Conservation (phyloP, 139 green algal species). For the Coelastrella sp. region DNA sequence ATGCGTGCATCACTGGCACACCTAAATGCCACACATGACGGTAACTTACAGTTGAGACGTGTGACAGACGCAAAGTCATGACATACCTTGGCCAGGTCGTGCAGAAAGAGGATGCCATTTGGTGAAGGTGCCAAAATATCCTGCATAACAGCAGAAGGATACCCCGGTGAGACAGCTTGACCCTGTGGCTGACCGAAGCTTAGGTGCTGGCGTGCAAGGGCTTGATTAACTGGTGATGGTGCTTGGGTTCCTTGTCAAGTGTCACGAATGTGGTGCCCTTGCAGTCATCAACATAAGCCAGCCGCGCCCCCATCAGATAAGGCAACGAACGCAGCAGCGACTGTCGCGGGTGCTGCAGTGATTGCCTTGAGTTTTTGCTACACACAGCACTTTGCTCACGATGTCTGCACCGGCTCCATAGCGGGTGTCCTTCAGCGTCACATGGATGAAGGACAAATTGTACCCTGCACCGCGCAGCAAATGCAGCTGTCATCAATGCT, state of each 20-base stretch:
- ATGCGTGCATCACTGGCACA: too few relatives aligned
- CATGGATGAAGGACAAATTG: slow-evolving; percentile 36
- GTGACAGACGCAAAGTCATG: background rate
- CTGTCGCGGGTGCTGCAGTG: background rate
- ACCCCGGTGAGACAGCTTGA: background rate
- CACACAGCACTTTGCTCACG: slow-evolving; percentile 3
- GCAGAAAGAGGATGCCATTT: slow-evolving; percentile 30
- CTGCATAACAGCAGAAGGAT: background rate
- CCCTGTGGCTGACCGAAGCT: too few relatives aligned
- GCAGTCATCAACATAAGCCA: too few relatives aligned
- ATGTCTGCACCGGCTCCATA: slow-evolving; percentile 45
- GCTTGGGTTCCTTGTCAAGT: too few relatives aligned
- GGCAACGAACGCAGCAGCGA: background rate
- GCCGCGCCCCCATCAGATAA: too few relatives aligned
- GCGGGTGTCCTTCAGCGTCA: slow-evolving; percentile 44
- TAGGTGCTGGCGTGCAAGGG: too few relatives aligned
- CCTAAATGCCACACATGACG: too few relatives aligned
- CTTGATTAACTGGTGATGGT: too few relatives aligned
- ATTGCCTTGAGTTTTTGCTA: background rate
- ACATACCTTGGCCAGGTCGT: slow-evolving; percentile 39
- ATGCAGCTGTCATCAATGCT: too few relatives aligned
- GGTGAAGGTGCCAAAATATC: slow-evolving; percentile 30
- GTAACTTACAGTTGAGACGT: too few relatives aligned
- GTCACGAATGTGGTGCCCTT: too few relatives aligned
- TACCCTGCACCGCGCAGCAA: slow-evolving; percentile 22